Evolutionary conservation across 768 basidiomycete genomes (phyloP), one percentile per base, ranked within the genome.

Genomic region (Leccinum arenicola): DNA sequence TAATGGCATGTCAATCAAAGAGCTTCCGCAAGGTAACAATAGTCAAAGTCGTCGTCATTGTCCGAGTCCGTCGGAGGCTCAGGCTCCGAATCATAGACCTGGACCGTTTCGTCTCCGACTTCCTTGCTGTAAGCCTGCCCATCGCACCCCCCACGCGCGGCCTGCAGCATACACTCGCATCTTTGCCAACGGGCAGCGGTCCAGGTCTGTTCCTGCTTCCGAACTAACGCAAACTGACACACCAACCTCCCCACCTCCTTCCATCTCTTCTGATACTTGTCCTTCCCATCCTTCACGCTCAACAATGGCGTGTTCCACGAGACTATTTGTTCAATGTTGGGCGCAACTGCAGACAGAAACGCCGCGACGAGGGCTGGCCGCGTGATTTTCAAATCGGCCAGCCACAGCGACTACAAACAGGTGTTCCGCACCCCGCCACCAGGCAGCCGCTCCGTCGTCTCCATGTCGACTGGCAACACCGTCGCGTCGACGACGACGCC

Each of bases 271-370:
- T 23, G 31, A 50, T 71, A 73, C 57, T 67, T 71, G 14, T 69
- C 63, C 19, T 69, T 67, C 0, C 70, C 70, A 0, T n/a, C 12
- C 7, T 64, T 50, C 1, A 66, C 68, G 17, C 68, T 71, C 61
- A 71, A 50, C 52, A 71, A 38, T 1, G 68, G 68, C 51, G 69
- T 70, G 8, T 70, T 73, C 70, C 70, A 72, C 47, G 70, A 70
- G 8, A 43, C 61, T 55, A 70, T 68, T 50, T 72, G 68, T 35
- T 66, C 68, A 3, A 73, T 5, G 4, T 73, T 73, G 2, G 70
- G 70, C 1, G 68, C 72, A 25, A 72, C 63, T 0, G 72, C 64
- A 19, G 70, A 73, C 23, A 71, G 11, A 31, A 69, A 71, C 10
- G 70, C 55, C 0, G 70, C 70, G 27, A 71, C 70, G 51, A 72